A percentile compares a stretch with the other conserved stretches of the same genome.
Evolutionary conservation across 2,329 filamentous ascomycete genomes (phyloP).

Genomic region (Exutisphaerella laricina): DNA sequence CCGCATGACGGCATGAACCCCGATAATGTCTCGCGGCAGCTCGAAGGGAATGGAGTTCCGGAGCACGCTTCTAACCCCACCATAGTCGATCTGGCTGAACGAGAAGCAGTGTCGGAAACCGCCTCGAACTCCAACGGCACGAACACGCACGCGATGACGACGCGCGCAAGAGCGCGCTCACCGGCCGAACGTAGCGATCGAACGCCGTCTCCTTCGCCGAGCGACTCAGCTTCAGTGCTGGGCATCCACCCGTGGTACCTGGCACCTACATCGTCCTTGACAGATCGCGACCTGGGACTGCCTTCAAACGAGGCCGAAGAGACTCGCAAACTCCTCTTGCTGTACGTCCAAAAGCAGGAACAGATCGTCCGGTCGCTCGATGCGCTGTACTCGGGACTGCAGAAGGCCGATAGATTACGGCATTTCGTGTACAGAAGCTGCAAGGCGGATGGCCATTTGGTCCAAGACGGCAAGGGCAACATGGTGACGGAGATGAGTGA

Average conservation of each 20-base stretch:
- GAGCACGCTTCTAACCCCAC: conserved; percentile 15
- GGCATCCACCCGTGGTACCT: conserved; percentile 70
- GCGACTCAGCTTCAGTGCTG: conserved; percentile 39
- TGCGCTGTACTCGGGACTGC: conserved; percentile 63
- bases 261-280: conserved; percentile 55
- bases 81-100: conserved; percentile 17
- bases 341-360: conserved; percentile 81
- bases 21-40: too few relatives aligned
- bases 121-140: conserved; percentile 40
- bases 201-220: conserved; percentile 38
- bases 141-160: conserved; percentile 50
- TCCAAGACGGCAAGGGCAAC: conserved; percentile 33
- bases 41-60: neutral
- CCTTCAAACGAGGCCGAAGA: conserved; percentile 72
- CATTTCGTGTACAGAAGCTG: conserved; percentile 68
- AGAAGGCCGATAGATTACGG: conserved; percentile 66
- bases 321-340: conserved; percentile 63
- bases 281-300: conserved; percentile 66
- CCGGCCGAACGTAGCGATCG: conserved; percentile 32
- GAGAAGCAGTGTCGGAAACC: conserved; percentile 32
- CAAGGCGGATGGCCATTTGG: conserved; percentile 70
- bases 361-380: conserved; percentile 69
- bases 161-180: conserved; percentile 47
- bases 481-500: conserved; percentile 64
- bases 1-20: neutral